Conservation (phyloP, 1,284 basidiomycete genomes). For the Anthracocystis walkeri region DNA sequence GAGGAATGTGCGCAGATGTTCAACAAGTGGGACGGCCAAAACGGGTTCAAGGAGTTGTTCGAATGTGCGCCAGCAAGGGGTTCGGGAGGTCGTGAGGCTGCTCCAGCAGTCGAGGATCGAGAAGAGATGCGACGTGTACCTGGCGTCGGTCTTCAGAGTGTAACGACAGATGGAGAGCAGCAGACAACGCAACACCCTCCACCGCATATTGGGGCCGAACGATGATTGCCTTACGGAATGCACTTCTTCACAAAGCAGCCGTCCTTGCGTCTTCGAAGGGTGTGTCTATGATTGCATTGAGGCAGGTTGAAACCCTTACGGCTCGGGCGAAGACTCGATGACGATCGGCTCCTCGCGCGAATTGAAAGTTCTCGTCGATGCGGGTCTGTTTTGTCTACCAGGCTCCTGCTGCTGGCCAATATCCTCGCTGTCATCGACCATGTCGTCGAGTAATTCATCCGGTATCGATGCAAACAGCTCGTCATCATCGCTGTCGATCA, state of each 20-base stretch:
- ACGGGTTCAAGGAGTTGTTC: slow-evolving; percentile 48
- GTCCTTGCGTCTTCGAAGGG: neutral
- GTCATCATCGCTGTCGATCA: slow-evolving; percentile 48
- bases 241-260: neutral
- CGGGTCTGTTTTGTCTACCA: neutral
- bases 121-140: slow-evolving; percentile 50
- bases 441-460: slow-evolving; percentile 4
- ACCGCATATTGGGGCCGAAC: slow-evolving; percentile 8
- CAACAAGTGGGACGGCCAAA: slow-evolving; percentile 55
- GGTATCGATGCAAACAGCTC: slow-evolving; percentile 13
- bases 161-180: neutral
- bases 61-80: slow-evolving; percentile 49
- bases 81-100: slow-evolving; percentile 40
- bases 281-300: neutral
- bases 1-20: slow-evolving; percentile 75
- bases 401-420: neutral
- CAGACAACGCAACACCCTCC: neutral
- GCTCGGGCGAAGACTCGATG: slow-evolving; percentile 47
- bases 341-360: slow-evolving; percentile 38
- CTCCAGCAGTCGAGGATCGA: slow-evolving; percentile 50
- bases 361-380: neutral
- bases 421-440: neutral
- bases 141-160: slow-evolving; percentile 31
- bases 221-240: slow-evolving; percentile 1
- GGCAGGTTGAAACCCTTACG: neutral